Conservation (phyloP, 2,329 filamentous ascomycete species). For the Colletotrichum simmondsii region DNA sequence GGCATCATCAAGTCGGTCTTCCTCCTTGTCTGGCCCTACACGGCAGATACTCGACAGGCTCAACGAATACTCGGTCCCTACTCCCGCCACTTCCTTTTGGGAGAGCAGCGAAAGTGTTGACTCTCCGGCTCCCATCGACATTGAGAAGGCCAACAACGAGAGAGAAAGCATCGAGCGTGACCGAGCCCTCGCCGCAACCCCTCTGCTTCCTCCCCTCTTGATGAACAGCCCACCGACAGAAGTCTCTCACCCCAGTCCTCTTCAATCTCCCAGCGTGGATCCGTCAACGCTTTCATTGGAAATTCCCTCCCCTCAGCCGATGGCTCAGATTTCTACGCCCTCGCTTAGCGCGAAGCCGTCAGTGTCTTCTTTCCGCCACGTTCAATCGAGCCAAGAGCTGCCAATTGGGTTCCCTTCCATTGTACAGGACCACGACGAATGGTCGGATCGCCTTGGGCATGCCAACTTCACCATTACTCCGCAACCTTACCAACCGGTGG, state of each 20-base stretch:
- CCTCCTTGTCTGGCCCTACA: slow-evolving; percentile 76
- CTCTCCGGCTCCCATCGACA: slow-evolving; percentile 58
- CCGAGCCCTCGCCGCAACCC: slow-evolving; percentile 77
- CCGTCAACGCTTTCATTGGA: slow-evolving; percentile 59
- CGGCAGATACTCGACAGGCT: slow-evolving; percentile 55
- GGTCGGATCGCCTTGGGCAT: slow-evolving; percentile 88
- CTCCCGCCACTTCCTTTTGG: slow-evolving; percentile 71
- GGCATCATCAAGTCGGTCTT: slow-evolving; percentile 81
- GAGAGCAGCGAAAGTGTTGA: slow-evolving; percentile 68
- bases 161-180: slow-evolving; percentile 66
- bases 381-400: slow-evolving; percentile 50
- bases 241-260: slow-evolving; percentile 77
- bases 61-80: slow-evolving; percentile 65
- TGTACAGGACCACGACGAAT: slow-evolving; percentile 78
- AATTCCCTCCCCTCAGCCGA: slow-evolving; percentile 51
- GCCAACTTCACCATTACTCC: slow-evolving; percentile 93
- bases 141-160: slow-evolving; percentile 61
- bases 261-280: slow-evolving; percentile 85
- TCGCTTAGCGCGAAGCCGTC: slow-evolving; percentile 74
- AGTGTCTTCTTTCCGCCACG: slow-evolving; percentile 67
- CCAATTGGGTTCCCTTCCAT: slow-evolving; percentile 71
- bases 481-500: slow-evolving; percentile 78
- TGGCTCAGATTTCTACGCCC: slow-evolving; percentile 66
- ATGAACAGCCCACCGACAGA: slow-evolving; percentile 63
- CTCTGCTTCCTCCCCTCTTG: slow-evolving; percentile 85